Evolutionary conservation across 345 rosid genomes (phyloP), one percentile per base, ranked within the genome.

Genomic region (Lepidium africanum): DNA sequence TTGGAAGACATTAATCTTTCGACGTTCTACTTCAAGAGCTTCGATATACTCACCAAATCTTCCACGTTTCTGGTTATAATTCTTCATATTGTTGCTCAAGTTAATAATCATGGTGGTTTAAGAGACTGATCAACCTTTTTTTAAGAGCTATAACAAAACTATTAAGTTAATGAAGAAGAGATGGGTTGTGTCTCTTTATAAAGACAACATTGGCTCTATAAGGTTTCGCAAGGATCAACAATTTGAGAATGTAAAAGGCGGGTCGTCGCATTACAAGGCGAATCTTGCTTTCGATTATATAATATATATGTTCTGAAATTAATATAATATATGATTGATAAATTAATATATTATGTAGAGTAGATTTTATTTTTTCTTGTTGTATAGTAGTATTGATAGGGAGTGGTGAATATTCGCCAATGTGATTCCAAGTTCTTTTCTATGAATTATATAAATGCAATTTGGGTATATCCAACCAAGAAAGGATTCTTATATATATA

Each of bases 1-100:
- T 57, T 86, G 86, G 73, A 93, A 93, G 45, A 94, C 97, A 60
- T 80, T 87, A 70, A 94, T 88, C 83, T 94, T 94, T 32, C 89
- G 84, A 43, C 81, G 78, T 84, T 94, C 99, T 70, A 85, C 97
- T 73, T 94, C 92, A 36, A 94, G 77, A 10, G 88, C 92, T 33
- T 84, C 85, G 21, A 90, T 79, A 72, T 88, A 84, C 45, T 80
- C 85, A 53, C 75, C 76, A 45, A 85, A 79, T 67, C 81, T 64
- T 75, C 79, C 85, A 83, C 76, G 82, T 83, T 86, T 85, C 65
- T 81, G 80, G 0, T 80, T 81, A 1, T 36, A 78, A 75, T 76
- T 60, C 42, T 36, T 83, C 79, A 81, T 84, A 62, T 39, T 68
- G 65, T 30, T 62, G 60, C n/a, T 55, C 40, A 55, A 23, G 59